A percentile compares a stretch with the other conserved stretches of the same genome.
phyloP scores from a whole-genome alignment of 139 green algal genomes.

The Chloropicon primus region DNA sequence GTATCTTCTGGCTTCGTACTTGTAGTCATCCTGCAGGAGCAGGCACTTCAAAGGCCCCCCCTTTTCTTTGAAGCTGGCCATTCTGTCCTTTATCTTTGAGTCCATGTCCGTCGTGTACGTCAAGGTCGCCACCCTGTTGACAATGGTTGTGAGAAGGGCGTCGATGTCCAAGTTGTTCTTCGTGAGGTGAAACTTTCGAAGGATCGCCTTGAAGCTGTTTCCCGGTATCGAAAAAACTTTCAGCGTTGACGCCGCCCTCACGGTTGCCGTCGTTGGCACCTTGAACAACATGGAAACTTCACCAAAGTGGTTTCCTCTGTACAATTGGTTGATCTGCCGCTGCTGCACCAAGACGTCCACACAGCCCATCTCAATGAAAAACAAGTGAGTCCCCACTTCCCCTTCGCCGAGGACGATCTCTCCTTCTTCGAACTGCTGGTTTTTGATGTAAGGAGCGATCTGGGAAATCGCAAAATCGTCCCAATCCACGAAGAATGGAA shows the following conservation, averaged over 20 bases:
- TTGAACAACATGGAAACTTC: not conserved
- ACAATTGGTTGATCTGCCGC: not conserved
- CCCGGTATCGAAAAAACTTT: not conserved
- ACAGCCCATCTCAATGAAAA: not conserved
- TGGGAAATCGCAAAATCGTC: not conserved
- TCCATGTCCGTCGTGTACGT: not conserved
- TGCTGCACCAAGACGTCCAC: not conserved
- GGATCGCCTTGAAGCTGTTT: not conserved
- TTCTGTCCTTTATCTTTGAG: not conserved
- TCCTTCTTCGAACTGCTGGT: not conserved
- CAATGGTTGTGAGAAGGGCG: not conserved
- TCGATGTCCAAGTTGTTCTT: not conserved
- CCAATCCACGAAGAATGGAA: not conserved
- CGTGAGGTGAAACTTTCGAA: not conserved
- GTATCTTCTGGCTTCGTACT: too few species aligned
- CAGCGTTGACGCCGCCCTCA: not conserved
- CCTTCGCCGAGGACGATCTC: not conserved
- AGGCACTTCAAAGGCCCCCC: not conserved
- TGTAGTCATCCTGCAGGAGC: too few species aligned
- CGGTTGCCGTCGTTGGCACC: not conserved
- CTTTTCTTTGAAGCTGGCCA: not conserved
- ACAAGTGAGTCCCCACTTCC: not conserved
- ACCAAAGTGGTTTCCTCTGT: not conserved
- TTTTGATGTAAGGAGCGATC: not conserved
- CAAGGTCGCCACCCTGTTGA: not conserved